A percentile compares a stretch with the other conserved stretches of the same genome.
phyloP scores from a whole-genome alignment of 2,329 filamentous ascomycete species.

The Penicillium sp. region DNA sequence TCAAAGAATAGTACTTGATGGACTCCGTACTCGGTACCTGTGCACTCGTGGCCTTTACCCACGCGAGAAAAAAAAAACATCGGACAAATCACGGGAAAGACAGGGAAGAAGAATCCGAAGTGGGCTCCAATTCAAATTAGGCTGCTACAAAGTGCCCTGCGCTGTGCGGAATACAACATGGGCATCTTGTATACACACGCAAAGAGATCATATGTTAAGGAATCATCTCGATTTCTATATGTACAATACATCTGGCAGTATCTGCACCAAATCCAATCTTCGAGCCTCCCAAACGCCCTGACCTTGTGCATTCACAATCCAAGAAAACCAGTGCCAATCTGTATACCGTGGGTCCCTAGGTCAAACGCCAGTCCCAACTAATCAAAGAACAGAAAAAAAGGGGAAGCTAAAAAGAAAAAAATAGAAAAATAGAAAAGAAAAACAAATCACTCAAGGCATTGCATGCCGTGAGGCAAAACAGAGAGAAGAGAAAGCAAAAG shows the following conservation, averaged over 20 bases:
- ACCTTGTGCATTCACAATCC: slow-evolving; percentile 13
- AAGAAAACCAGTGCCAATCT: slow-evolving; percentile 23
- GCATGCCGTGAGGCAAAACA: not conserved
- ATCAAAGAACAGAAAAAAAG: not conserved
- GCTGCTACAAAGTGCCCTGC: too few species aligned
- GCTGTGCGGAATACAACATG: too few species aligned
- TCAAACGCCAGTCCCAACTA: slow-evolving; percentile 15
- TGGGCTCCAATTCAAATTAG: too few species aligned
- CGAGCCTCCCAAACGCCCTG: slow-evolving; percentile 22
- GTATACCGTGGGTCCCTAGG: slow-evolving; percentile 18
- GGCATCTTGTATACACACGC: not conserved
- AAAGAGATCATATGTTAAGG: not conserved
- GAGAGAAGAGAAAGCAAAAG: slow-evolving; percentile 7
- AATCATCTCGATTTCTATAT: slow-evolving; percentile 24
- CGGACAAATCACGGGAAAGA: too few species aligned
- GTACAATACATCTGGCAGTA: slow-evolving; percentile 23
- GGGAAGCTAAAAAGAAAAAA: slow-evolving; percentile 5
- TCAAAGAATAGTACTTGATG: too few species aligned
- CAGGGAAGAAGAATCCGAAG: too few species aligned
- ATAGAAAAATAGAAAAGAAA: too few species aligned
- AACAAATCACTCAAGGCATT: not conserved
- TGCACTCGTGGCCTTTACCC: too few species aligned
- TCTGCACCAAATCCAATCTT: slow-evolving; percentile 15
- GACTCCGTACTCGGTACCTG: too few species aligned
- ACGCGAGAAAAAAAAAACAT: too few species aligned